Evolutionary conservation across 2,329 filamentous ascomycete genomes (phyloP).

Genomic region (Pyrenophora seminiperda): DNA sequence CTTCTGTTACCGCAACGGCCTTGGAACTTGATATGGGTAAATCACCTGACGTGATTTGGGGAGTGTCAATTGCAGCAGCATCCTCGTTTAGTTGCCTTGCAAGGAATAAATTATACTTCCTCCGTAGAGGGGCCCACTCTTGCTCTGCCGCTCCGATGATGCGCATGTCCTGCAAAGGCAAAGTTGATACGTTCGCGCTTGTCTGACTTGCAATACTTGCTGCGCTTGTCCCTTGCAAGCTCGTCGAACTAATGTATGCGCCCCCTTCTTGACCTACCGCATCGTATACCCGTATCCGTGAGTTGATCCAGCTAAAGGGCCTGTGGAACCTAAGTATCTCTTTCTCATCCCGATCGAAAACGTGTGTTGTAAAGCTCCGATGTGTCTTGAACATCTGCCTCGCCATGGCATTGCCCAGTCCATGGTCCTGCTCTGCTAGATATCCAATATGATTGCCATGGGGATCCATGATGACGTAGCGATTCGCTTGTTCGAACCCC

Average conservation of each 20-base stretch:
- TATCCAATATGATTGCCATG: conserved; percentile 67
- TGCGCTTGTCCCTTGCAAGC: conserved; percentile 52
- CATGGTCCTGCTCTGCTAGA: conserved; percentile 67
- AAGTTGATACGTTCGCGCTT: conserved; percentile 58
- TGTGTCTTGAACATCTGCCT: conserved; percentile 67
- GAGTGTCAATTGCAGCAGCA: conserved; percentile 44
- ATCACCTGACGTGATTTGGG: conserved; percentile 51
- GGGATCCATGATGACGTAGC: conserved; percentile 69
- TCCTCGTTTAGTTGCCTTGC: conserved; percentile 54
- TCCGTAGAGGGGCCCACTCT: conserved; percentile 65
- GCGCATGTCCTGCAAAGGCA: conserved; percentile 63
- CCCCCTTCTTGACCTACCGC: conserved; percentile 27
- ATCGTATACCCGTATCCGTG: conserved; percentile 53
- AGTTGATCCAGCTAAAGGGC: conserved; percentile 68
- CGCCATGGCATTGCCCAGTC: conserved; percentile 60
- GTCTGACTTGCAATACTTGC: conserved; percentile 52
- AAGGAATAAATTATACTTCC: conserved; percentile 70
- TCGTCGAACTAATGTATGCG: conserved; percentile 48
- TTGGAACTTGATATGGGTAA: conserved; percentile 57
- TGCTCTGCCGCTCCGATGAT: conserved; percentile 68
- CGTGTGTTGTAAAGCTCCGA: conserved; percentile 67
- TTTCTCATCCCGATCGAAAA: conserved; percentile 65
- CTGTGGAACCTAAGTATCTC: conserved; percentile 67
- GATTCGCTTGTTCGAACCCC: conserved; percentile 70
- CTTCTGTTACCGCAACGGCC: conserved; percentile 51